Base-by-base conservation (phyloP, 495 filamentous ascomycete genomes). In the Aspergillus panamensis region DNA sequence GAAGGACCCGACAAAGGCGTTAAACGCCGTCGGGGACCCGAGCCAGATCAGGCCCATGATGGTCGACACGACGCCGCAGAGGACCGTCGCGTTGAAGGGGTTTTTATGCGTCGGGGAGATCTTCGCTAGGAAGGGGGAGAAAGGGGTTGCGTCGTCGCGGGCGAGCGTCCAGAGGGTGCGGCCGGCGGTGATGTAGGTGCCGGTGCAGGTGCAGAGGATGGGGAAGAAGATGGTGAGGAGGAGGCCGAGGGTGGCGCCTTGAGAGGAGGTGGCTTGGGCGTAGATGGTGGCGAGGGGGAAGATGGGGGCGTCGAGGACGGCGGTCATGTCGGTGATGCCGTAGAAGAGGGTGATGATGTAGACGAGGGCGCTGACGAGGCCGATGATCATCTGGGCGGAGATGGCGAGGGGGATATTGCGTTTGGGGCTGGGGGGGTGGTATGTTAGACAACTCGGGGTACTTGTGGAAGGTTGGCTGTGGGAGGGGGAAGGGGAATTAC, bases 261-360 rank as follows among this genome's bases (percentile, higher is more conserved):
- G 77, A 42, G 79, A 82, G 6, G 81, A 85, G 1, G 91, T 92
- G 0, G 90, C 87, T 75, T 95, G 90, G 10, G 65, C 74, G 72
- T 96, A 96, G 61, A 95, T 88, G 51, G 81, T 82, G 8, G 88
- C 84, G 3, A 93, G 80, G 0, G 91, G 90, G 71, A 91, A 93
- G 3, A 78, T 77, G 43, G 80, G 84, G 57, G 74, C 67, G 20
- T 48, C 47, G 25, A 69, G 60, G 6, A 84, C 71, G 0, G 51
- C 59, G 16, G 69, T 47, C 12, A 79, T 57, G 47, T 79, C 68
- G 29, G 71, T 72, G 60, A 83, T 77, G 17, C 71, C 62, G 62
- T 83, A 83, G 56, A 82, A 77, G 50, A 84, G 68, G 21, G 81
- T 74, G 35, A 83, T 72, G 64, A 80, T 70, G 66, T 80, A 84